Base-by-base conservation (phyloP, 164 flowering plant species). In the Cinnamomum micranthum region DNA sequence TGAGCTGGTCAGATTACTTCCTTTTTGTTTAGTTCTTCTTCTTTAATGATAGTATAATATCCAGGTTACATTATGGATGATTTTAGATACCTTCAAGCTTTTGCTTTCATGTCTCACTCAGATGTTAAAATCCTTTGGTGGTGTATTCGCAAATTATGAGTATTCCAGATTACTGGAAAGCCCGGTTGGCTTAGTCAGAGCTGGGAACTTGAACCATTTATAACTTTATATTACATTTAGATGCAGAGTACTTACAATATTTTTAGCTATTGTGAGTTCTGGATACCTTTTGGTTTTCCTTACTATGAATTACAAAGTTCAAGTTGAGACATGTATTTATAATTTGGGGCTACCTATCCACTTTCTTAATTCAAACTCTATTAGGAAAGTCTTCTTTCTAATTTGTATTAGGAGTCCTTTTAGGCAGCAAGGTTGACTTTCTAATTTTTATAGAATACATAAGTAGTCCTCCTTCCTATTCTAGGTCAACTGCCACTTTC, bases 1-100 rank as follows among this genome's bases (percentile, higher is more conserved):
- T 13, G 87, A 91, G 76, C 84, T 95, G 93, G 99, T 95, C 3
- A 83, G 92, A 25, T 75, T 73, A 33, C 71, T 31, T 27, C 58
- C 27, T 28, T 27, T 0, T 65, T 28, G 31, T 65, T 65, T 65
- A 13, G 15, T 65, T 19, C 47, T 22, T 19, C 47, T 22, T 47
- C 22, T 28, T 52, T 41, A 59, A 25, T 31, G 24, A 64, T 24
- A 64, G 14, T 24, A 20, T 22, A 22, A 19, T 64, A 22, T 22
- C 25, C 7, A 15, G 17, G 60, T 15, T 55, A 55, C 60, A 1
- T 31, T 3, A 28, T 17, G 13, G 12, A 47, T n/a, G 9, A 24
- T 22, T 7, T 17, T 17, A 12, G 27, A 65, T 31, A 67, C 12
- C 69, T 67, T 1, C 23, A 67, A 4, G 9, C 2, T 4, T 67